Evolutionary conservation across 2,329 filamentous ascomycete species (phyloP), one percentile per base, ranked within the genome.

Genomic region (Phaeophleospora eucalypticola): DNA sequence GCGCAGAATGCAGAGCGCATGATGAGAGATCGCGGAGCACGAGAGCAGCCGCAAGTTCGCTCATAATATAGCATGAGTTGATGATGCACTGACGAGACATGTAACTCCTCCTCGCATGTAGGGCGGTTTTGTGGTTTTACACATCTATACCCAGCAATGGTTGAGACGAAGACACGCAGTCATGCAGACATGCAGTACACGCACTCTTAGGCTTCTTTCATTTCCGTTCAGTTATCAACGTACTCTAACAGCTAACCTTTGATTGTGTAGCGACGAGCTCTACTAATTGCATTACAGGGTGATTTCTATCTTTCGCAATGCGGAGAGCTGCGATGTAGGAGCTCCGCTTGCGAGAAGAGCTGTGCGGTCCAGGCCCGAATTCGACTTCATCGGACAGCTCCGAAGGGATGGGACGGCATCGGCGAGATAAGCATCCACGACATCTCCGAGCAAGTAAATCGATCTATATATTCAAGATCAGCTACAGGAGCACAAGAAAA

Each of bases 1-100:
- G 60, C 58, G 8, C 46, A 55, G 17, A 61, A 63, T 50, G 64
- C 64, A n/a, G 61, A 64, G 48, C 46, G 56, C 44, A 53, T 65
- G 53, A 59, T 51, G 17, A 46, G 49, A 35, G 46, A 47, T 12
- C 48, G 53, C 4, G 41, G 37, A 36, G 24, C 46, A 27, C 49
- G 37, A n/a, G 52, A 54, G 17, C 46, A 55, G n/a, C 41, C 47
- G 18, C 33, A 50, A 36, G 51, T 53, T 20, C 47, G 44, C 33
- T 51, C 44, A 27, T 47, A 38, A 48, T 24, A n/a, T n/a, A n/a
- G n/a, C n/a, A n/a, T n/a, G n/a, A n/a, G n/a, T n/a, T 10, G 33
- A 18, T 16, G 3, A 16, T 37, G 4, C 16, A 12, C 8, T 14
- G 36, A 19, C 16, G 36, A 19, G 19, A 19, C 16, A 37, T 19